Evolutionary conservation across 2,329 filamentous ascomycete genomes (phyloP).

Genomic region (Claviceps arundinis): DNA sequence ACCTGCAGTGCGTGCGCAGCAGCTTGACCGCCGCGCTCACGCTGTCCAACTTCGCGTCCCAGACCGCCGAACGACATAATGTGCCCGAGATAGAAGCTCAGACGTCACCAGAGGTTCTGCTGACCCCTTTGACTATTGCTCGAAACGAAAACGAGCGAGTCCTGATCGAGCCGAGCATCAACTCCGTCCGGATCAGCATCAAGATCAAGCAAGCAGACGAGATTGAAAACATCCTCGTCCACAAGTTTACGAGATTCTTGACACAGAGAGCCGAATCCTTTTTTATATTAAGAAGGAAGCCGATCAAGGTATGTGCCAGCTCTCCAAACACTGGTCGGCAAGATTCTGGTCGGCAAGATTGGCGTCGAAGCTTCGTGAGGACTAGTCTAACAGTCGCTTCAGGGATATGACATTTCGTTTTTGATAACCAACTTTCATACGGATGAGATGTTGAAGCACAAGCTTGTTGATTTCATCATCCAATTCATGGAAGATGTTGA

Average conservation of each 20-base stretch:
- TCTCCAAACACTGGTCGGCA: neutral
- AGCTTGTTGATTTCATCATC: conserved; percentile 97
- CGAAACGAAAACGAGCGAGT: conserved; percentile 97
- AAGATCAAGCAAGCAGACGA: conserved; percentile 99
- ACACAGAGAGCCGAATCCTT: conserved; percentile 94
- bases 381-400: conserved; percentile 6
- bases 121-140: conserved; percentile 81
- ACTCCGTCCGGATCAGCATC: conserved; percentile 93
- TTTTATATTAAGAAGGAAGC: conserved; percentile 90
- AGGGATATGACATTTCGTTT: conserved; percentile 98
- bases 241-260: conserved; percentile 96
- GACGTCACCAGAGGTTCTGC: conserved; percentile 82
- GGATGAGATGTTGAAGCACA: conserved; percentile 97
- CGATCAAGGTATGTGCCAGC: conserved; percentile 58
- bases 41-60: conserved; percentile 85
- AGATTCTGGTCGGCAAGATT: neutral
- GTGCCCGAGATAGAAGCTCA: conserved; percentile 93
- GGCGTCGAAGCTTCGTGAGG: neutral
- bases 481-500: conserved; percentile 99
- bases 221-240: conserved; percentile 94
- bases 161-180: conserved; percentile 90
- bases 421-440: conserved; percentile 98
- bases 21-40: conserved; percentile 89
- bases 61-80: conserved; percentile 93
- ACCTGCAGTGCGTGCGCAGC: conserved; percentile 90